phyloP scores from a whole-genome alignment of 345 rosid species.

The Pugionium cornutum region DNA sequence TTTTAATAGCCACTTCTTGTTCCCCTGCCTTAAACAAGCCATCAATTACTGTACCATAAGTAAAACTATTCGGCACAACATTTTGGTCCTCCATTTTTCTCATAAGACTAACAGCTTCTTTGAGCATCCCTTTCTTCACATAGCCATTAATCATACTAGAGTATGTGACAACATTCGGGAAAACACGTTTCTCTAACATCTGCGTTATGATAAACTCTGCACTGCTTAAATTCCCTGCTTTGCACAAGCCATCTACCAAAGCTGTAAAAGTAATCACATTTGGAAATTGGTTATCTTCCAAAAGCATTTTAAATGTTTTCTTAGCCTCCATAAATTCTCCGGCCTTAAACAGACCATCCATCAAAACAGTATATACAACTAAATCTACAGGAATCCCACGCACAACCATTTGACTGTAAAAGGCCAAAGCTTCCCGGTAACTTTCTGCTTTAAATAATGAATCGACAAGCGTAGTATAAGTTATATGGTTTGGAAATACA shows the following conservation, averaged over 20 bases:
- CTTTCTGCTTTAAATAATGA: conserved; percentile 62
- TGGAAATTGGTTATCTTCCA: conserved; percentile 54
- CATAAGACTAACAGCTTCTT: conserved; percentile 57
- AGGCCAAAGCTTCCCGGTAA: conserved; percentile 58
- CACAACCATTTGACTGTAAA: conserved; percentile 73
- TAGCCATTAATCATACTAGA: conserved; percentile 72
- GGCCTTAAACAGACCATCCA: conserved; percentile 79
- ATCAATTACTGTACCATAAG: conserved; percentile 65
- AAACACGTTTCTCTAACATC: conserved; percentile 55
- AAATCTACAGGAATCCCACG: conserved; percentile 74
- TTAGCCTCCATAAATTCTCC: conserved; percentile 62
- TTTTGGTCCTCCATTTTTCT: conserved; percentile 55
- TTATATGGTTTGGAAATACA: conserved; percentile 66
- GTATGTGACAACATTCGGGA: conserved; percentile 65
- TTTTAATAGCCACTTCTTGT: conserved; percentile 52
- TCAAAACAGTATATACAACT: conserved; percentile 67
- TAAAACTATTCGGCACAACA: conserved; percentile 57
- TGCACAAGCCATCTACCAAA: conserved; percentile 73
- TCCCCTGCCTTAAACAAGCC: conserved; percentile 70
- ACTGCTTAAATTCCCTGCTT: conserved; percentile 60
- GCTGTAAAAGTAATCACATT: conserved; percentile 62
- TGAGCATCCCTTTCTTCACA: conserved; percentile 69
- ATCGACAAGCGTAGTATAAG: conserved; percentile 66
- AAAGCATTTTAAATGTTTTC: conserved; percentile 49
- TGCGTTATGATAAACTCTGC: conserved; percentile 54